Evolutionary conservation across 2,329 filamentous ascomycete species (phyloP), one percentile per base, ranked within the genome.

Genomic region (Cladosporium sp.): DNA sequence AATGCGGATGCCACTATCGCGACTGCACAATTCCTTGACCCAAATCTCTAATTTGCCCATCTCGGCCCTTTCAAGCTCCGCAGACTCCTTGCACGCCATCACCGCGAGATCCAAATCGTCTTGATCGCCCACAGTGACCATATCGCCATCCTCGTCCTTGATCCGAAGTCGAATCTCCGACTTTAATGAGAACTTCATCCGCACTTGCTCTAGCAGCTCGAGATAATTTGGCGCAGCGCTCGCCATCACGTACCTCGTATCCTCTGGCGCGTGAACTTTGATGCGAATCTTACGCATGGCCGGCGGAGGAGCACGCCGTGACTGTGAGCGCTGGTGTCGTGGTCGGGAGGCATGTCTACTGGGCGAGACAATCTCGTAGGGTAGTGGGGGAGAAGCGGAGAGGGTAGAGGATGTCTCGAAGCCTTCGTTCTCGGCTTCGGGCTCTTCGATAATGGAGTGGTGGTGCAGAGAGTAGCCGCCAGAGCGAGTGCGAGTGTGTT

Each of bases 71-170:
- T 91, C 79, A 84, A 87, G 57, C 91, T 93, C 71, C 18, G 68
- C 70, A 21, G 58, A 51, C 66, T 82, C 80, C 58, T 85, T 85
- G 7, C 89, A 88, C 56, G 83, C 85, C 76, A 86, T 85, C 63
- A 98, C 84, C 30, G 92, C 88, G 88, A 97, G 91, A 59, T 98
- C 93, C 68, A 97, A 80, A 80, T 99, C 95, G 74, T 99, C 95
- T 78, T 97, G 92, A 77, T 99, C 95, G 32, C 91, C 93, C 87
- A 99, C 90, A 34, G 94, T 97, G 74, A 99, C 96, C 91, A 97
- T 94, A 74, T 98, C 94, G 3, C 90, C 91, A 70, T 92, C 90
- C 71, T 98, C 95, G 69, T 96, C 92, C 73, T 86, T 87, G 71
- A 93, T 87, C 82, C 95, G 95, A 79, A 97, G 89, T 84, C 93